Base-by-base conservation (phyloP, 495 filamentous ascomycete species). In the Annulohypoxylon nitens region DNA sequence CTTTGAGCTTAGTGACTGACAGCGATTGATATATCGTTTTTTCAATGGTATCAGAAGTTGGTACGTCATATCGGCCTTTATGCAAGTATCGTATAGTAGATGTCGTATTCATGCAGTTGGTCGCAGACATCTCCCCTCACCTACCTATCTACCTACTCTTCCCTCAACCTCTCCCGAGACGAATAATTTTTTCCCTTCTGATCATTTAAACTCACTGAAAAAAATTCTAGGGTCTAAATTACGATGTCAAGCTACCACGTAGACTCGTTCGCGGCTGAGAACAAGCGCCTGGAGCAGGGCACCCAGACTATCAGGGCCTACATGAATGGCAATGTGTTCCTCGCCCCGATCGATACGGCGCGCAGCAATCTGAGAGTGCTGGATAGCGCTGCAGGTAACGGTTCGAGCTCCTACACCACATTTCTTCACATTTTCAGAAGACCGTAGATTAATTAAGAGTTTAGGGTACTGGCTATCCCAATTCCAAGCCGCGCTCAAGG, bases 311-410 rank as follows among this genome's bases (percentile, higher is more conserved):
- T 63, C 5, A 58, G 59, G 45, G 60, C 48, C 12, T 69, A 69
- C 16, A 69, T 69, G 57, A 48, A 64, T 16, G 67, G 67, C 2
- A 69, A 48, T 12, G 48, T 50, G 12, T 69, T 53, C 30, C 41
- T 69, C 2, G 67, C 67, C 20, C 67, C 67, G 9, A 50, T 64
- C 16, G 67, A 69, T 30, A 62, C 39, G 5, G 1, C 4, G 10
- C 39, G 39, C 1, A 34, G 33, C 1, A 39, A 41, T 12, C 16
- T 69, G 10, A 55, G 43, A 37, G 50, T 63, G 0, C 48, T 69
- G 26, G 58, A 69, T 14, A 57, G 67, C 16, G 67, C 67, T 39
- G 50, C 58, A n/a, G 63, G 47, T n/a, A 33, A 69, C n/a, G 67
- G 59, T 58, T 16, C 12, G 4, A 9, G 2, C 18, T 18, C 18